phyloP scores from a whole-genome alignment of 2,329 filamentous ascomycete species.

The Colletotrichum sp. region DNA sequence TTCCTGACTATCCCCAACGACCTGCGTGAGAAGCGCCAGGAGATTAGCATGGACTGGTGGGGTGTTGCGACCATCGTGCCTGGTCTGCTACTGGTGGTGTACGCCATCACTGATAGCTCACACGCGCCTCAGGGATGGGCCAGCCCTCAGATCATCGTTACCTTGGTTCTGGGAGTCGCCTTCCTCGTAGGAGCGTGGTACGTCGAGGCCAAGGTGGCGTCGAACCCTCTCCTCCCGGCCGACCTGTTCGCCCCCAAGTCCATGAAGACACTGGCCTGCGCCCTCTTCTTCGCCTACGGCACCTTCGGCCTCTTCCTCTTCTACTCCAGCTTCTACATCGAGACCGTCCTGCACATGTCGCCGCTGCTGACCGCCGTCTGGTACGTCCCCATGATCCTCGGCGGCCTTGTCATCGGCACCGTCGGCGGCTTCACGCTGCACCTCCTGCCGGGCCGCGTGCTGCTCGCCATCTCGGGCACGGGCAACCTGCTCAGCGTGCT shows the following conservation, averaged over 20 bases:
- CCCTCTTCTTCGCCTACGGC: conserved; percentile 66
- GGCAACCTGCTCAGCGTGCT: conserved; percentile 64
- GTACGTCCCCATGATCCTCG: conserved; percentile 71
- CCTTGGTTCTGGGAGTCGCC: conserved; percentile 61
- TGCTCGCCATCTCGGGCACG: conserved; percentile 66
- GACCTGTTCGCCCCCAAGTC: conserved; percentile 67
- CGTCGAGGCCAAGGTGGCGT: conserved; percentile 66
- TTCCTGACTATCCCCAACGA: conserved; percentile 43
- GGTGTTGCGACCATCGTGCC: conserved; percentile 59
- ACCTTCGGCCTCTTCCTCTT: conserved; percentile 66
- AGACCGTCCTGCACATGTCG: conserved; percentile 61
- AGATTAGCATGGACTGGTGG: conserved; percentile 63
- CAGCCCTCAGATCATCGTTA: conserved; percentile 69
- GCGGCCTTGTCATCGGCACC: conserved; percentile 69
- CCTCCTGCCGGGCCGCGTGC: conserved; percentile 63
- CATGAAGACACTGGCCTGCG: conserved; percentile 62
- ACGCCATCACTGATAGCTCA: conserved; percentile 69
- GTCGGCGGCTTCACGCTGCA: conserved; percentile 72
- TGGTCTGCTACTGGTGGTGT: conserved; percentile 68
- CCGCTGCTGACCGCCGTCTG: conserved; percentile 71
- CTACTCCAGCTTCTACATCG: conserved; percentile 70
- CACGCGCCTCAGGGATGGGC: conserved; percentile 67
- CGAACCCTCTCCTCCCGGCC: conserved; percentile 65
- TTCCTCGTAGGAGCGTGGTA: conserved; percentile 61
- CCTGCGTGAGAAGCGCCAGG: conserved; percentile 26